Conservation (phyloP, 2,329 filamentous ascomycete genomes). For the Dissoconium aciculare region DNA sequence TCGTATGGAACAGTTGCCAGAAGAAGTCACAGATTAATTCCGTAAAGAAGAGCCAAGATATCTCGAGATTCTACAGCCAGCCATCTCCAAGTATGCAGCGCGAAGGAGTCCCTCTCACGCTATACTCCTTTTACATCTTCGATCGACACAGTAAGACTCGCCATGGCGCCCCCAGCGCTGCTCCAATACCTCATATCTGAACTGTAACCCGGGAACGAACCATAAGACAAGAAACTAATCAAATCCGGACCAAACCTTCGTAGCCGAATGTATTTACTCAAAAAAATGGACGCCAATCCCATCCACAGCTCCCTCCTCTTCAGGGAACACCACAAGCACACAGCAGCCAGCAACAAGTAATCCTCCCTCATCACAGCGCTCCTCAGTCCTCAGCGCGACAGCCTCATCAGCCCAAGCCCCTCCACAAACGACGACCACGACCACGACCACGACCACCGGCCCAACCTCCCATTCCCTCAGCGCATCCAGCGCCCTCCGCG, state of each 20-base stretch:
- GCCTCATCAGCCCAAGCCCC: constrained; percentile 22
- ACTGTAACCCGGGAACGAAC: too few relatives aligned
- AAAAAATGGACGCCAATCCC: constrained; percentile 60
- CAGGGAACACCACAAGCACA: not conserved
- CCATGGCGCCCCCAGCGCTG: not conserved
- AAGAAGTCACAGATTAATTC: too few relatives aligned
- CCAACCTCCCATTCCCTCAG: constrained; percentile 5
- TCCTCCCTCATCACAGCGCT: constrained; percentile 32
- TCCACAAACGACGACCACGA: constrained; percentile 3
- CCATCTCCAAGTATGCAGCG: constrained; percentile 44
- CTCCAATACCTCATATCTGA: not conserved
- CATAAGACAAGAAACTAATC: not conserved
- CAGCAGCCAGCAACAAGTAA: constrained; percentile 31
- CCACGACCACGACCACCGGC: constrained; percentile 6
- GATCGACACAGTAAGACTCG: constrained; percentile 73
- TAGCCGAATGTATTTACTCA: constrained; percentile 95
- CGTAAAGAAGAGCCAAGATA: too few relatives aligned
- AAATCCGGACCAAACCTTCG: constrained; percentile 3
- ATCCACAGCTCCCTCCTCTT: constrained; percentile 17
- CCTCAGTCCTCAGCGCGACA: constrained; percentile 26
- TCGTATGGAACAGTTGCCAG: too few relatives aligned
- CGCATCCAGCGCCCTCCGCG: too few relatives aligned
- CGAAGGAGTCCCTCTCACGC: constrained; percentile 29
- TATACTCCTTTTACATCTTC: constrained; percentile 98
- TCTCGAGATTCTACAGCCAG: too few relatives aligned